Conservation (phyloP, 2,329 filamentous ascomycete genomes). For the Rutstroemia sydowiana region DNA sequence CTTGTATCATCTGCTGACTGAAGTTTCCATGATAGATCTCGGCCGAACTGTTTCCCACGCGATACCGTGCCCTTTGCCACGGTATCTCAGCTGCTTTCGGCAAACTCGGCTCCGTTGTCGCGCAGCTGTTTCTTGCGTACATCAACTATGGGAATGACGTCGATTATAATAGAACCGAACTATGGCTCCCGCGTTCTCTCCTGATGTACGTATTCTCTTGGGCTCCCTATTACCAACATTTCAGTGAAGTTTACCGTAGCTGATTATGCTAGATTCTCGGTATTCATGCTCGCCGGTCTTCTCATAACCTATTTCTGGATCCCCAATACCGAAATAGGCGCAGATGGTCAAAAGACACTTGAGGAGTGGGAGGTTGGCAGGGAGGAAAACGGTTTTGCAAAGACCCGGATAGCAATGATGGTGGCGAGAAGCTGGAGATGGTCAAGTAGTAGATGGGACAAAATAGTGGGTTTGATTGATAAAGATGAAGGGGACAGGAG, state of each 20-base stretch:
- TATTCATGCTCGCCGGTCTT: constrained; percentile 5
- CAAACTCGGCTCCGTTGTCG: constrained; percentile 46
- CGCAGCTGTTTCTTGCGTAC: constrained; percentile 14
- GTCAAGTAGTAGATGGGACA: neutral
- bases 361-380: constrained; percentile 19
- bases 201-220: neutral
- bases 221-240: neutral
- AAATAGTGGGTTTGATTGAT: neutral
- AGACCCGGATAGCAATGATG: neutral
- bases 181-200: neutral
- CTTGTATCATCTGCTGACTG: neutral
- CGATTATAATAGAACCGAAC: neutral
- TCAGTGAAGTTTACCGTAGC: no score
- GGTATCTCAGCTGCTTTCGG: constrained; percentile 54
- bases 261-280: neutral
- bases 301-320: neutral
- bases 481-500: neutral
- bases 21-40: neutral
- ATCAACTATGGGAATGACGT: constrained; percentile 11
- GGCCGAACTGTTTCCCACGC: constrained; percentile 57
- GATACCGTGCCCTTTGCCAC: constrained; percentile 55
- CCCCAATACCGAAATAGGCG: neutral
- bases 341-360: constrained; percentile 13
- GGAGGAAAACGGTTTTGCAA: neutral
- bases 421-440: neutral